Percentiles rank a stretch among this genome's conserved stretches.
These are phyloP conservation scores for Millerago galiae DNA, from an alignment of 805 yeast genomes.

Conservation along the genomic window DNA sequence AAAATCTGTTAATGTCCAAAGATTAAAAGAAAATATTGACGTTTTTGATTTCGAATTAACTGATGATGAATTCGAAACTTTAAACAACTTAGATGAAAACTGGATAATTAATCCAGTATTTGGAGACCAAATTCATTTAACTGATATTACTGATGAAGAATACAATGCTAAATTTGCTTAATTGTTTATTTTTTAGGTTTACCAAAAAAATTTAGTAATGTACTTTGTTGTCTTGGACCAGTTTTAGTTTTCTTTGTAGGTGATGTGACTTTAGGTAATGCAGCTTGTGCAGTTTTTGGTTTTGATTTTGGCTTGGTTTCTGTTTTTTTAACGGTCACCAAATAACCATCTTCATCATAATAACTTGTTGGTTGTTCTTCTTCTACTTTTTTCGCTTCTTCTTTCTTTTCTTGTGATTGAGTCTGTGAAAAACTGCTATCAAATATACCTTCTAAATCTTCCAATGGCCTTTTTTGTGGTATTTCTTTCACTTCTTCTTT, in stretches of 20 bases:
- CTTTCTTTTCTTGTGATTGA: background rate
- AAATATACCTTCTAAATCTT: slow-evolving; percentile 14
- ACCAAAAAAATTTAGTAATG: slow-evolving; percentile 43
- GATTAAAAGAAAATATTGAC: slow-evolving; percentile 50
- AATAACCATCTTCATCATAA: slow-evolving; percentile 47
- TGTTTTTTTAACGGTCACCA: slow-evolving; percentile 27
- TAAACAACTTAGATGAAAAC: slow-evolving; percentile 7
- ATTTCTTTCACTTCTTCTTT: background rate
- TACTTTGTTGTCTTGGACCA: slow-evolving; percentile 33
- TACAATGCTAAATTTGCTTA: background rate
- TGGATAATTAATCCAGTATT: slow-evolving; percentile 2
- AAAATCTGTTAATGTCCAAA: slow-evolving; percentile 46
- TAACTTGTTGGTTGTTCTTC: slow-evolving; percentile 17
- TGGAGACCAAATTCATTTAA: slow-evolving; percentile 6
- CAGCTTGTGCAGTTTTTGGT: slow-evolving; percentile 3
- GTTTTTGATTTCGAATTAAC: slow-evolving; percentile 26
- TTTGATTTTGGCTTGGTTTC: slow-evolving; percentile 10
- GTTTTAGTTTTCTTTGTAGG: slow-evolving; percentile 19
- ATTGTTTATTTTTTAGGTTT: slow-evolving; percentile 8
- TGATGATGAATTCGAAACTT: background rate
- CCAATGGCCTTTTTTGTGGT: slow-evolving; percentile 3
- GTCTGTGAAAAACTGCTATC: slow-evolving; percentile 2
- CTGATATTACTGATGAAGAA: slow-evolving; percentile 9
- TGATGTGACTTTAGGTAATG: slow-evolving; percentile 2
- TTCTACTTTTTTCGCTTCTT: slow-evolving; percentile 3